Conservation (phyloP, 257 asterid genomes). For the Solanum ossicruentum region DNA sequence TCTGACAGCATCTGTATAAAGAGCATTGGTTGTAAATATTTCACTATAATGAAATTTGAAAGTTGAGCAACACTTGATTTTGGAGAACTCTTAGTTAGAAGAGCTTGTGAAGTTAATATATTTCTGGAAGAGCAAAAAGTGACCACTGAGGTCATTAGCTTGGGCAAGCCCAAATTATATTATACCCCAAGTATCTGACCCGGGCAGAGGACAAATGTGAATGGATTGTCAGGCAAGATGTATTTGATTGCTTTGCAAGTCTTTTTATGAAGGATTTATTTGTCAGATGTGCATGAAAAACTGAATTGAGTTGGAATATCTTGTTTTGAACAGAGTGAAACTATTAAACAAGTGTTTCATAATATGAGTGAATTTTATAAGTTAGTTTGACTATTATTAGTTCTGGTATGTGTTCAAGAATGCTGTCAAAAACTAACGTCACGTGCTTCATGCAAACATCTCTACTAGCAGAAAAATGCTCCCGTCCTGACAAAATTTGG, state of each 20-base stretch:
- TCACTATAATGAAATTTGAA: not conserved
- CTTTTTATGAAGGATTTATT: not conserved
- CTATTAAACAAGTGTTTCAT: not conserved
- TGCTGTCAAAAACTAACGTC: not conserved
- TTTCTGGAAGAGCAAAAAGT: not conserved
- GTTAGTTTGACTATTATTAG: not conserved
- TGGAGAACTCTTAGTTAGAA: not conserved
- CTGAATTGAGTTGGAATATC: not conserved
- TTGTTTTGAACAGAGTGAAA: not conserved
- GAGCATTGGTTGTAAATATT: not conserved
- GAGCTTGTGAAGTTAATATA: not conserved
- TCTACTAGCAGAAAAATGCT: not conserved
- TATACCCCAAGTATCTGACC: not conserved
- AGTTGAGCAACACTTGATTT: not conserved
- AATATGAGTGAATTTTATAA: not conserved
- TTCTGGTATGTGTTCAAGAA: not conserved
- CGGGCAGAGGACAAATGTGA: not conserved
- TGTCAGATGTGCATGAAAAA: not conserved
- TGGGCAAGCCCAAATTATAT: not conserved
- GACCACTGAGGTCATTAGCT: not conserved
- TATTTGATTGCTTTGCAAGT: not conserved
- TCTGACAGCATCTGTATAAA: not conserved
- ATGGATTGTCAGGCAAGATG: not conserved
- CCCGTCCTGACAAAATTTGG: not conserved
- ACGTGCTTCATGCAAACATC: not conserved